phyloP scores from a whole-genome alignment of 331 rosid genomes.

The Rhamnella rubrinervis region DNA sequence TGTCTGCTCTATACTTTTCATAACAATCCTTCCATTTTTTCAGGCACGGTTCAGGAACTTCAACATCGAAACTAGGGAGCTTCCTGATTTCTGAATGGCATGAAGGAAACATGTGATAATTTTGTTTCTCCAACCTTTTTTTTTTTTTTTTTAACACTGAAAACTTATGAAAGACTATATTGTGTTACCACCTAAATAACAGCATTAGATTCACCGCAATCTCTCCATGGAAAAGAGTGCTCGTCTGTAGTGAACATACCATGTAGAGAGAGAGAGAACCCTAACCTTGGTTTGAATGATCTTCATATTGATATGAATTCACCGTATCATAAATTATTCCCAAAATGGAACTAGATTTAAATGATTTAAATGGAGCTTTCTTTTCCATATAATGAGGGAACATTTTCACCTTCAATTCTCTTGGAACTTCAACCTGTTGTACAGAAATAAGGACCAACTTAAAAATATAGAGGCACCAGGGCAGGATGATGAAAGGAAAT shows the following conservation, averaged over 20 bases:
- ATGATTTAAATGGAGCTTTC: constrained; percentile 31
- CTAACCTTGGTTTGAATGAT: constrained; percentile 44
- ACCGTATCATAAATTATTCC: constrained; percentile 66
- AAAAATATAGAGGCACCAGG: not conserved
- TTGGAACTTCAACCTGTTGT: constrained; percentile 55
- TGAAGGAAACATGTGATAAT: not conserved
- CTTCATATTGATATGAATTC: constrained; percentile 30
- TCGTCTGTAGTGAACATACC: not conserved
- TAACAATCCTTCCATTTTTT: constrained; percentile 39
- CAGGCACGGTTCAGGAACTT: constrained; percentile 36
- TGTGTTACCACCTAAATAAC: no score
- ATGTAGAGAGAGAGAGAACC: not conserved
- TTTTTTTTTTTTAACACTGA: no score
- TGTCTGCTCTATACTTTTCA: constrained; percentile 39
- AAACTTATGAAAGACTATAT: no score
- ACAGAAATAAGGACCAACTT: not conserved
- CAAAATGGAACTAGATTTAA: constrained; percentile 57
- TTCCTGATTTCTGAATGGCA: constrained; percentile 45
- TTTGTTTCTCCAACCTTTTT: no score
- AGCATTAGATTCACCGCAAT: not conserved
- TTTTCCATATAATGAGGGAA: constrained; percentile 74
- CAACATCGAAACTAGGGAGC: constrained; percentile 56
- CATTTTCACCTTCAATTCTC: constrained; percentile 31
- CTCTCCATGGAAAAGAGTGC: no score
- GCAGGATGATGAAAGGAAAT: not conserved